Evolutionary conservation across 176 grass and related monocot genomes (phyloP).

Genomic region (Dendrocalamus sinicus): DNA sequence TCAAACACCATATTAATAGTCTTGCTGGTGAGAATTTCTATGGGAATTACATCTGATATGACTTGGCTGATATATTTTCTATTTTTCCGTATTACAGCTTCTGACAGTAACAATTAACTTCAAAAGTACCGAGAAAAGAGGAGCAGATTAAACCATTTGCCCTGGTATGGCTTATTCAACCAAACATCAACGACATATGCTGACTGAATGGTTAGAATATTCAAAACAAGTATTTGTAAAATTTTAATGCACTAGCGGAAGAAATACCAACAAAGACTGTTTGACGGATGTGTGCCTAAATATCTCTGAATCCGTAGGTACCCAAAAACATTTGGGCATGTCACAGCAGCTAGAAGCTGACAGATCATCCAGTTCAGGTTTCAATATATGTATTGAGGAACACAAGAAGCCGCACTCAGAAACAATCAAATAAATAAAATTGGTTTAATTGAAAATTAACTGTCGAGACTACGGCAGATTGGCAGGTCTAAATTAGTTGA

Average conservation of each 20-base stretch:
- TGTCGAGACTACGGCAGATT: background rate
- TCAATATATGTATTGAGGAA: background rate
- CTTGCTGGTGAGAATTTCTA: background rate
- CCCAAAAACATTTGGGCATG: background rate
- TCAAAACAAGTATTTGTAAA: background rate
- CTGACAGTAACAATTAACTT: background rate
- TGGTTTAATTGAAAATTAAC: background rate
- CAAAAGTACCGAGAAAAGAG: background rate
- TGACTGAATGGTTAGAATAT: conserved; percentile 13
- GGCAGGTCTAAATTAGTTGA: background rate
- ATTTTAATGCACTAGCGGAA: background rate
- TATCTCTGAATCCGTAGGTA: background rate
- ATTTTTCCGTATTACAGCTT: background rate
- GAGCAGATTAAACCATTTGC: background rate
- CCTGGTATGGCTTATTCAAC: background rate
- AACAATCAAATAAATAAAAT: background rate
- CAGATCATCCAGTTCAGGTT: background rate
- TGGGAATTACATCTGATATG: conserved; percentile 8
- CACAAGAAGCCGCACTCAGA: background rate
- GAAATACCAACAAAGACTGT: background rate
- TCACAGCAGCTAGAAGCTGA: conserved; percentile 14
- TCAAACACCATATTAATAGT: too few species aligned
- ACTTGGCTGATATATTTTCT: background rate
- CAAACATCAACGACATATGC: background rate
- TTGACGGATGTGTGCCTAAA: too few species aligned